Conservation (phyloP, 2,329 filamentous ascomycete species). For the Chrysosporium queenslandicum region DNA sequence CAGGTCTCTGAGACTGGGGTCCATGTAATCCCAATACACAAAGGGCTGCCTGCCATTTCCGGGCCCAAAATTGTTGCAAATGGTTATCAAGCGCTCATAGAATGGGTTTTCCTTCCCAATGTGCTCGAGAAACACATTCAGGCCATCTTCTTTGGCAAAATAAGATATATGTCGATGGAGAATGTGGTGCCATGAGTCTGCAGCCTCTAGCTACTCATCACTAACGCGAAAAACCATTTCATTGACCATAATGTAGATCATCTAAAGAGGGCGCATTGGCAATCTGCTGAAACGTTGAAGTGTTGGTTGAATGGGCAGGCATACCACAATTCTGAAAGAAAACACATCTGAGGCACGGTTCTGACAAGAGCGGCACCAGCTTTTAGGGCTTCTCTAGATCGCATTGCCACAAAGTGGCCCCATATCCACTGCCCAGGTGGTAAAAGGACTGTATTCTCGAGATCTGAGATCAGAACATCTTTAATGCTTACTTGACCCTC, state of each 20-base stretch:
- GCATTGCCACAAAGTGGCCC: slow-evolving; percentile 23
- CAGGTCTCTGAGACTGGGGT: slow-evolving; percentile 25
- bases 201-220: slow-evolving; percentile 27
- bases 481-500: slow-evolving; percentile 18
- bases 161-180: slow-evolving; percentile 41
- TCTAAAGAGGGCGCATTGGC: slow-evolving; percentile 37
- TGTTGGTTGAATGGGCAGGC: too few relatives aligned
- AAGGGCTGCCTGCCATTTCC: slow-evolving; percentile 37
- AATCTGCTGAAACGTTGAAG: too few relatives aligned
- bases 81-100: background rate
- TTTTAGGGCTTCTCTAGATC: slow-evolving; percentile 27
- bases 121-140: slow-evolving; percentile 20
- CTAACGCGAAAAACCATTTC: slow-evolving; percentile 33
- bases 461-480: slow-evolving; percentile 25
- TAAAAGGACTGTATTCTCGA: slow-evolving; percentile 25
- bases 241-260: slow-evolving; percentile 37
- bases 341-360: slow-evolving; percentile 21
- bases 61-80: slow-evolving; percentile 26
- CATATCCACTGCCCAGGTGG: slow-evolving; percentile 21
- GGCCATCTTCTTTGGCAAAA: slow-evolving; percentile 37
- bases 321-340: slow-evolving; percentile 14
- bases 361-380: slow-evolving; percentile 16
- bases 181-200: slow-evolving; percentile 33
- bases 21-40: slow-evolving; percentile 31
- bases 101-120: background rate